Conservation (phyloP, 768 basidiomycete genomes). For the Suillus subalutaceus region DNA sequence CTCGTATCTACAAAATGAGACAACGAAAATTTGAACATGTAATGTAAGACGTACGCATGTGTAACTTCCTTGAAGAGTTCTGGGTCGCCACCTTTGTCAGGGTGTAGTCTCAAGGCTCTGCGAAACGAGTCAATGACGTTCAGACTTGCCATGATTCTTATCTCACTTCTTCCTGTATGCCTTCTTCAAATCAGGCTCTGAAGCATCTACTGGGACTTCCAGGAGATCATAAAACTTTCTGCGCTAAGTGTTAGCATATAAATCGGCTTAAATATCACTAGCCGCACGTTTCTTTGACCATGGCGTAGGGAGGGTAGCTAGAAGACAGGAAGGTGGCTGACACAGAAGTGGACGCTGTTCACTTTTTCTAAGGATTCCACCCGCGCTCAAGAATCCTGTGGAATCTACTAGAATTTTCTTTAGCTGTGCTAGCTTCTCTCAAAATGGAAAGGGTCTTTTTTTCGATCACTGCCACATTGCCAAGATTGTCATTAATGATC, state of each 20-base stretch:
- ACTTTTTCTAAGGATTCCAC: slow-evolving; percentile 24
- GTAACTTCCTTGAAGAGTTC: slow-evolving; percentile 98
- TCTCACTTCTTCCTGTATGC: slow-evolving; percentile 91
- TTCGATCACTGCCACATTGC: slow-evolving; percentile 5
- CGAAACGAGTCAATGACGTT: slow-evolving; percentile 13
- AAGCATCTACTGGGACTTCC: slow-evolving; percentile 77
- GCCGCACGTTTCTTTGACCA: slow-evolving; percentile 74
- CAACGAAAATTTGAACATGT: slow-evolving; percentile 14
- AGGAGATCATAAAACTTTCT: slow-evolving; percentile 95
- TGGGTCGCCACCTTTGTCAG: slow-evolving; percentile 95
- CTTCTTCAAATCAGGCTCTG: slow-evolving; percentile 88
- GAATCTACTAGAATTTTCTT: slow-evolving; percentile 40
- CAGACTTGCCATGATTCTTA: slow-evolving; percentile 4
- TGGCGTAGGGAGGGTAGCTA: slow-evolving; percentile 30
- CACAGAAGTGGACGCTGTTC: slow-evolving; percentile 15
- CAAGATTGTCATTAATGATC: background rate
- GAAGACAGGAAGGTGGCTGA: slow-evolving; percentile 18
- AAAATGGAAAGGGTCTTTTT: slow-evolving; percentile 3
- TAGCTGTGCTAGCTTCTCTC: slow-evolving; percentile 5
- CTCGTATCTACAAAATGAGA: slow-evolving; percentile 68
- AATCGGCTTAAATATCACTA: slow-evolving; percentile 14
- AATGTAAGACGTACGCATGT: slow-evolving; percentile 70
- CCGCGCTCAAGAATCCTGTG: slow-evolving; percentile 31
- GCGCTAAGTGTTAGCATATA: slow-evolving; percentile 15
- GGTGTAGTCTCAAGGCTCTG: slow-evolving; percentile 84